These are phyloP conservation scores for Chloris gayana DNA, from an alignment of 176 grass and related monocot species.

Conservation along the genomic window DNA sequence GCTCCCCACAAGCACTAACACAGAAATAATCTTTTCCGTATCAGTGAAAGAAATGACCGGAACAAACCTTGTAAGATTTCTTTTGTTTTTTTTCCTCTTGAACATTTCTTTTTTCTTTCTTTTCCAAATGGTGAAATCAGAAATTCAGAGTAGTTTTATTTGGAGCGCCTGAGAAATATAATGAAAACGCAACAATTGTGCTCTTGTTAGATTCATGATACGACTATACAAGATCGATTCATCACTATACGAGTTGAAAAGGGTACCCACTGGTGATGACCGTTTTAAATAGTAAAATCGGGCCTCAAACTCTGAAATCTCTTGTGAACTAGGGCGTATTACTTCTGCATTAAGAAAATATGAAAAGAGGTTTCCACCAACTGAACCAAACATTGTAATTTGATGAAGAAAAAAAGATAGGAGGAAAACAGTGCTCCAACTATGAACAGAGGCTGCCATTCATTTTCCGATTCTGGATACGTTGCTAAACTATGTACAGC, in stretches of 20 bases:
- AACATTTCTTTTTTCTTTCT: not conserved
- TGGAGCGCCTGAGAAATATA: not conserved
- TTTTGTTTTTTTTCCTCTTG: not conserved
- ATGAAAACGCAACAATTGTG: not conserved
- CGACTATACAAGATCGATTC: not conserved
- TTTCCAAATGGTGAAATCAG: not conserved
- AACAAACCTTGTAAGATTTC: not conserved
- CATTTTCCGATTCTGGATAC: constrained; percentile 20
- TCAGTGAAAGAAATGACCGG: not conserved
- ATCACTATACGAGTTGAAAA: constrained; percentile 28
- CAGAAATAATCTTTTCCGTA: constrained; percentile 21
- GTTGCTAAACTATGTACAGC: constrained; percentile 25
- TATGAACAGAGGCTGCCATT: constrained; percentile 16
- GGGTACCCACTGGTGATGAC: constrained; percentile 14
- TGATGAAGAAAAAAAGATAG: constrained; percentile 8
- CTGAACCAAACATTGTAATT: not conserved
- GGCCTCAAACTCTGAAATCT: not conserved
- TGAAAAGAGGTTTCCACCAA: not conserved
- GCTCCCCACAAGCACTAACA: constrained; percentile 28
- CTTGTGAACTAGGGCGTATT: not conserved
- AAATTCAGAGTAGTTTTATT: constrained; percentile 12
- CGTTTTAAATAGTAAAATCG: constrained; percentile 14
- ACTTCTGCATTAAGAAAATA: constrained; percentile 17
- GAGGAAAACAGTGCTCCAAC: not conserved
- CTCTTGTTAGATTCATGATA: not conserved